A percentile compares a stretch with the other conserved stretches of the same genome.
Evolutionary conservation across 768 basidiomycete genomes (phyloP).

Genomic region (Favolaschia claudopus): DNA sequence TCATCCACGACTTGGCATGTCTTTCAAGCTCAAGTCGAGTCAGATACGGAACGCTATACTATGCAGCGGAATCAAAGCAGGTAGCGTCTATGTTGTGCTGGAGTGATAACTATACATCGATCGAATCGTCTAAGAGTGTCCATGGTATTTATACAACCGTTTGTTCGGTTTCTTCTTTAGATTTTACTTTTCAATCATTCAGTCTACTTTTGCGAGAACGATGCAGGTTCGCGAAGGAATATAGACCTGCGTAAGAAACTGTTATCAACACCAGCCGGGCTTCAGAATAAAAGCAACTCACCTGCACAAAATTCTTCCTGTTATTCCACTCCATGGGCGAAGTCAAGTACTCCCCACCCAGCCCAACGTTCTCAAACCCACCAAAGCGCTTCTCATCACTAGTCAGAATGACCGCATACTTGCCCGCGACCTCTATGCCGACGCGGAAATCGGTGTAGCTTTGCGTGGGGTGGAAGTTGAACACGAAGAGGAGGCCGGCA

Average conservation of each 20-base stretch:
- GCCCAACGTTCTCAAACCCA: slow-evolving; percentile 83
- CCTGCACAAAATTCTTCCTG: slow-evolving; percentile 91
- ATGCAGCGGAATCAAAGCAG: too few species aligned
- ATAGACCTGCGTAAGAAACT: slow-evolving; percentile 65
- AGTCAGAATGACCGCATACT: slow-evolving; percentile 81
- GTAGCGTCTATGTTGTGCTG: too few species aligned
- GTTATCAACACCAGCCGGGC: background rate
- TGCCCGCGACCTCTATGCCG: slow-evolving; percentile 84
- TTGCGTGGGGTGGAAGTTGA: slow-evolving; percentile 94
- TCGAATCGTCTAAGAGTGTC: slow-evolving; percentile 1
- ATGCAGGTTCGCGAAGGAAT: slow-evolving; percentile 72
- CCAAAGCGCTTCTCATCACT: slow-evolving; percentile 91
- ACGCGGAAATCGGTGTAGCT: slow-evolving; percentile 95
- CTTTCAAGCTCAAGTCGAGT: too few species aligned
- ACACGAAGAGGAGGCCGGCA: slow-evolving; percentile 91
- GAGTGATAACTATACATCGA: too few species aligned
- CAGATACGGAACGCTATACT: too few species aligned
- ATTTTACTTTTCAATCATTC: background rate
- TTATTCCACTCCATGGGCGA: slow-evolving; percentile 91
- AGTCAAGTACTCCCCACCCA: slow-evolving; percentile 75
- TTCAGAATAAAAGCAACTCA: slow-evolving; percentile 38
- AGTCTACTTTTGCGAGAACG: slow-evolving; percentile 59
- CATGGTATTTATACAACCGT: slow-evolving; percentile 18
- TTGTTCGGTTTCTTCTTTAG: background rate
- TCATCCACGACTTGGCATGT: too few species aligned